Conservation (phyloP, 192 early-diverging fungal species). For the Globomyces pollinis-pini region DNA sequence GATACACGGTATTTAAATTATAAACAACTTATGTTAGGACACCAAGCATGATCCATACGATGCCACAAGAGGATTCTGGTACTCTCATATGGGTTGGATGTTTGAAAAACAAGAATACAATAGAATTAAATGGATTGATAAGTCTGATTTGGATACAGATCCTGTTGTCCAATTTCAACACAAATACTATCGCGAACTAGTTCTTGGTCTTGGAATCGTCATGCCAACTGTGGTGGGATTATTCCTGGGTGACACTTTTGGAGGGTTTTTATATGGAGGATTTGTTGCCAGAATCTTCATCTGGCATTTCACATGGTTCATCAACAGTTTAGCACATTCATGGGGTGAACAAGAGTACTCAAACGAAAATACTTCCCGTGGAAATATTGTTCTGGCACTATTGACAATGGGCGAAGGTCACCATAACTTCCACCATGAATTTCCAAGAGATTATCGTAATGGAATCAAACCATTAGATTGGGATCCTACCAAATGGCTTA, state of each 20-base stretch:
- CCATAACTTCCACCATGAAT: slow-evolving; percentile 56
- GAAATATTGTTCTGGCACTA: slow-evolving; percentile 38
- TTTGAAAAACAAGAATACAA: slow-evolving; percentile 28
- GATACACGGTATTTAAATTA: slow-evolving; percentile 16
- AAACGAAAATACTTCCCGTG: slow-evolving; percentile 31
- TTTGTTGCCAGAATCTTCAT: slow-evolving; percentile 38
- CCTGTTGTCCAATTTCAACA: slow-evolving; percentile 40
- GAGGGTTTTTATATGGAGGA: slow-evolving; percentile 41
- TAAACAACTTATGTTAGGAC: slow-evolving; percentile 24
- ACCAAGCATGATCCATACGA: slow-evolving; percentile 47
- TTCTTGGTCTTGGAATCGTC: slow-evolving; percentile 19
- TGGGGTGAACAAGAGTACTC: slow-evolving; percentile 36
- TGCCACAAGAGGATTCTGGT: slow-evolving; percentile 39
- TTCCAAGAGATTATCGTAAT: slow-evolving; percentile 50
- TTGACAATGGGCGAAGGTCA: slow-evolving; percentile 50
- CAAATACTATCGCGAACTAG: slow-evolving; percentile 32
- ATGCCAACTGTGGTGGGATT: slow-evolving; percentile 21
- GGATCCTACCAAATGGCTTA: slow-evolving; percentile 53
- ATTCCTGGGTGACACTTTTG: slow-evolving; percentile 45
- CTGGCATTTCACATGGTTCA: slow-evolving; percentile 48
- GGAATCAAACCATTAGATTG: slow-evolving; percentile 41
- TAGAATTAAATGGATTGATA: slow-evolving; percentile 29
- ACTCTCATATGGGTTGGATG: slow-evolving; percentile 47
- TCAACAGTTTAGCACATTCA: slow-evolving; percentile 52
- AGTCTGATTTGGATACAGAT: slow-evolving; percentile 37